Evolutionary conservation across 371 early-diverging fungal species (phyloP).

Genomic region (Mucor lusitanicus): DNA sequence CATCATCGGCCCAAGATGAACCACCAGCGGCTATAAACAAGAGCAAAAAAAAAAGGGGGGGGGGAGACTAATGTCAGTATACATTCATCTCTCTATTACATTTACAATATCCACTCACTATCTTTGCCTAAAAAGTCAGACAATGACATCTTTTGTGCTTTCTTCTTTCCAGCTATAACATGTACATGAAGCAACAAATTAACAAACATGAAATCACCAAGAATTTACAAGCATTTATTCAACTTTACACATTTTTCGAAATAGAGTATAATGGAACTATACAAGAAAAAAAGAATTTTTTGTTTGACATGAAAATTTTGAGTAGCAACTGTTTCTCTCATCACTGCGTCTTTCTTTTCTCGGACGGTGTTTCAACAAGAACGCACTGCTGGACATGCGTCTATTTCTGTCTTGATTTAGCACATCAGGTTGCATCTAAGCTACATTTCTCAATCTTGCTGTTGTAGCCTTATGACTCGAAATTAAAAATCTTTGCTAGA

Average conservation of each 20-base stretch:
- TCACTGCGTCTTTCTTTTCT: neutral
- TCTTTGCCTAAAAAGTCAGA: slow-evolving; percentile 77
- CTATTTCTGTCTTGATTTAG: neutral
- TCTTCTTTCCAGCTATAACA: slow-evolving; percentile 67
- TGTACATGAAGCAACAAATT: neutral
- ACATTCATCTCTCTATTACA: neutral
- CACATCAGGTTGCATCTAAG: neutral
- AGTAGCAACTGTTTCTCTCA: neutral
- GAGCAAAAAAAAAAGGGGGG: slow-evolving; percentile 10
- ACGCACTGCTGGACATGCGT: neutral
- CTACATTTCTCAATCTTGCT: neutral
- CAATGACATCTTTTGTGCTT: slow-evolving; percentile 78
- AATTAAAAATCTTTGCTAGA: neutral
- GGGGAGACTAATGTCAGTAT: slow-evolving; percentile 4
- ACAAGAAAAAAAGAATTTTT: neutral
- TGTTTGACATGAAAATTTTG: slow-evolving; percentile 6
- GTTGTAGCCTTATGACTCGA: neutral
- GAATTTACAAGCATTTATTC: slow-evolving; percentile 1
- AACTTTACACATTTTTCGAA: slow-evolving; percentile 1
- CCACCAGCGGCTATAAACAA: slow-evolving; percentile 48
- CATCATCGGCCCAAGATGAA: slow-evolving; percentile 92
- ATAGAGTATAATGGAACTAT: slow-evolving; percentile 4
- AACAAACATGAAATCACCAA: neutral
- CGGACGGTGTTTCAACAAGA: neutral
- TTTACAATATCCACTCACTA: slow-evolving; percentile 40